A percentile compares a stretch with the other conserved stretches of the same genome.
Conservation (phyloP, 345 rosid species). For the Hibiscus syriacus region DNA sequence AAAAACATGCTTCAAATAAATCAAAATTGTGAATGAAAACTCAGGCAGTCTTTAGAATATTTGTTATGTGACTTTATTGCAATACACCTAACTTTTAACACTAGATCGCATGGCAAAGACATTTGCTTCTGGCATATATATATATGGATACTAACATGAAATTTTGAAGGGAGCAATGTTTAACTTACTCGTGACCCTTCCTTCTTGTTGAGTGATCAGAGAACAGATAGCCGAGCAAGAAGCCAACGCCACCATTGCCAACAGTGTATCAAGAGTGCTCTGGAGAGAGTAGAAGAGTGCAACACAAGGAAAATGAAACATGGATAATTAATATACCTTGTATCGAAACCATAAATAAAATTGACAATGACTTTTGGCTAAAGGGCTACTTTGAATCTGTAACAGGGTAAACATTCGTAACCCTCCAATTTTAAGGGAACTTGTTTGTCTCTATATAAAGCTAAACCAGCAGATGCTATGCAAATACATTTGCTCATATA, state of each 20-base stretch:
- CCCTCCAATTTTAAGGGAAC: neutral
- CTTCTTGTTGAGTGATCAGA: slow-evolving; percentile 3
- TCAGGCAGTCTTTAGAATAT: neutral
- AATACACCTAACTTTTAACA: neutral
- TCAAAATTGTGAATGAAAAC: neutral
- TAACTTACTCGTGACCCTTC: slow-evolving; percentile 30
- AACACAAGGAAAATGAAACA: neutral
- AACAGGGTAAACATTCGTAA: neutral
- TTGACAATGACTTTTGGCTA: neutral
- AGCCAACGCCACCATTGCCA: slow-evolving; percentile 4
- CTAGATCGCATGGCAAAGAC: neutral
- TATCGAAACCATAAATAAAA: neutral
- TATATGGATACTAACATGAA: neutral
- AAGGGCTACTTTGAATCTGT: neutral
- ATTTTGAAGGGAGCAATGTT: neutral
- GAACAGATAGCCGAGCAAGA: neutral
- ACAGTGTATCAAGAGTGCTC: slow-evolving; percentile 4
- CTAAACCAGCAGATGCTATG: neutral
- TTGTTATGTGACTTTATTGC: neutral
- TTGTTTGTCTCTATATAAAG: neutral
- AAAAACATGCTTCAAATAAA: neutral
- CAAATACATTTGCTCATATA: neutral
- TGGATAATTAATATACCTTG: neutral
- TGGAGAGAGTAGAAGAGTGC: neutral
- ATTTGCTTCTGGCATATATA: neutral